These are phyloP conservation scores for Phylloporus rhodoxanthus DNA, from an alignment of 768 basidiomycete species.

Conservation along the genomic window DNA sequence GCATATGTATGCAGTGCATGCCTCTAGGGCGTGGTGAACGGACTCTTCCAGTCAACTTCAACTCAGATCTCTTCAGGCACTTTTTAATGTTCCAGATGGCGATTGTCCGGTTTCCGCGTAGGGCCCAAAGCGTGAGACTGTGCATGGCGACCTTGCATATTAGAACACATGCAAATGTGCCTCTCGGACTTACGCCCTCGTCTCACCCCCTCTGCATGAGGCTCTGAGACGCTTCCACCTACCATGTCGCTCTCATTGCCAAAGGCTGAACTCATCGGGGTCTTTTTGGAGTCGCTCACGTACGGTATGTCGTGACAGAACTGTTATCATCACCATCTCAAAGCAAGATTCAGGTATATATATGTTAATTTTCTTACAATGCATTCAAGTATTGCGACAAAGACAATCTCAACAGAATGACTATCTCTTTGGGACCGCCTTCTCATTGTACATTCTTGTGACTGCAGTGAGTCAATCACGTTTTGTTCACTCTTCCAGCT, in stretches of 20 bases:
- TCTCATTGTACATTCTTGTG: not conserved
- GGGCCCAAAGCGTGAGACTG: not conserved
- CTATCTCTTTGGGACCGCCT: not conserved
- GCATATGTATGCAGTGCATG: not conserved
- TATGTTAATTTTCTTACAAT: not conserved
- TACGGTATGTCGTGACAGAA: not conserved
- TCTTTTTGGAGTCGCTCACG: slow-evolving; percentile 1
- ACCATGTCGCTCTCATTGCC: not conserved
- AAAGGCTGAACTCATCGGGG: not conserved
- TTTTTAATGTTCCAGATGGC: not conserved
- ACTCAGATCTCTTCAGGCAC: not conserved
- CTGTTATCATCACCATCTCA: not conserved
- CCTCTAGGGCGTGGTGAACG: not conserved
- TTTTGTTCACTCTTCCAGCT: not conserved
- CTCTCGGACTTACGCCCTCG: not conserved
- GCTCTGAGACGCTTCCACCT: not conserved
- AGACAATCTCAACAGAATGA: not conserved
- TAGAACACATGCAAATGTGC: not conserved
- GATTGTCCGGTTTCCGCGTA: not conserved
- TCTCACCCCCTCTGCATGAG: not conserved
- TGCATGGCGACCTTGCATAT: not conserved
- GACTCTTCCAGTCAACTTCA: not conserved
- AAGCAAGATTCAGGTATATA: not conserved
- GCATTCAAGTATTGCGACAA: not conserved
- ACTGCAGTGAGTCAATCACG: not conserved